Conservation (phyloP, 257 asterid species). For the Apocynum venetum region DNA sequence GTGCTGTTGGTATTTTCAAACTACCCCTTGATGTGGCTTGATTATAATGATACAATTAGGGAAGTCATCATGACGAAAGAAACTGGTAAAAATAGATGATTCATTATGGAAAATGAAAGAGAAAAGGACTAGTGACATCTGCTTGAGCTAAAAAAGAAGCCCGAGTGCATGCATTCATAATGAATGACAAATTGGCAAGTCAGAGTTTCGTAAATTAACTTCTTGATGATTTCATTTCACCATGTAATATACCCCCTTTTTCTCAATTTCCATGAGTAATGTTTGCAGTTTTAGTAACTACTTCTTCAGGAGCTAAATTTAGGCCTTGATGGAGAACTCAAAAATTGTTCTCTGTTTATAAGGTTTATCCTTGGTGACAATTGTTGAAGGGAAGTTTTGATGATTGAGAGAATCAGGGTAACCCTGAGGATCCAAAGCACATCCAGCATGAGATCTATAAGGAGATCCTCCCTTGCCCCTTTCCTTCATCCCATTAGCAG, state of each 20-base stretch:
- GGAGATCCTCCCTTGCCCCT: constrained; percentile 4
- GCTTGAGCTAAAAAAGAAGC: background rate
- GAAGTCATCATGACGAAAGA: background rate
- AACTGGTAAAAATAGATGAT: background rate
- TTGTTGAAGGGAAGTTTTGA: constrained; percentile 5
- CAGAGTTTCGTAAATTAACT: no score
- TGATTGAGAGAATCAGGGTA: constrained; percentile 11
- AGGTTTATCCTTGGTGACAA: constrained; percentile 4
- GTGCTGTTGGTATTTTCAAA: background rate
- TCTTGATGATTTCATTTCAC: no score
- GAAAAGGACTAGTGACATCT: no score
- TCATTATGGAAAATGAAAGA: background rate
- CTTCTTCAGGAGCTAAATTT: background rate
- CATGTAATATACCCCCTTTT: background rate
- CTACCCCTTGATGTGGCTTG: no score
- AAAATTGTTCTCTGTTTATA: background rate
- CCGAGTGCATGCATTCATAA: background rate
- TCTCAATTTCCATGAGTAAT: background rate
- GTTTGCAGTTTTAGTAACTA: background rate
- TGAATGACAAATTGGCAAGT: background rate
- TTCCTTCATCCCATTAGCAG: background rate
- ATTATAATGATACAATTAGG: background rate
- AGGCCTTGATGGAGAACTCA: constrained; percentile 5
- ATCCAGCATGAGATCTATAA: background rate
- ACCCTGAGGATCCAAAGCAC: constrained; percentile 14